A percentile compares a stretch with the other conserved stretches of the same genome.
phyloP scores from a whole-genome alignment of 164 flowering plant genomes.

The Annona squamosa region DNA sequence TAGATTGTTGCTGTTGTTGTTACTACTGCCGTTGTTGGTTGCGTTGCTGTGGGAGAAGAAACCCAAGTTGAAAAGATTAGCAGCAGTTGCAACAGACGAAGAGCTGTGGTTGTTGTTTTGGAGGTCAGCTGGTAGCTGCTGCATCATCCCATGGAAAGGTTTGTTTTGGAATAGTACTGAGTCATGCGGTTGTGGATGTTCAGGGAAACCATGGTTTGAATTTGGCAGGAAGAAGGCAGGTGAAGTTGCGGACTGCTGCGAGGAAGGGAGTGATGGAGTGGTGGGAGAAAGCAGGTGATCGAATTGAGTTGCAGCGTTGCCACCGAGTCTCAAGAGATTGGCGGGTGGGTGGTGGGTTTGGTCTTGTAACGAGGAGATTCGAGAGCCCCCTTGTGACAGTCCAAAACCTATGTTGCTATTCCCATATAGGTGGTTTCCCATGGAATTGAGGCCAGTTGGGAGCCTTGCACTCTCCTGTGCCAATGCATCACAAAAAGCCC shows the following conservation, averaged over 20 bases:
- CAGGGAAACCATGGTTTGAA: slow-evolving; percentile 30
- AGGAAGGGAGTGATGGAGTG: slow-evolving; percentile 21
- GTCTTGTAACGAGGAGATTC: slow-evolving; percentile 32
- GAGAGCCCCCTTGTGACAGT: slow-evolving; percentile 41
- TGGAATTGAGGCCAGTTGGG: slow-evolving; percentile 41
- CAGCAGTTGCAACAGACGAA: slow-evolving; percentile 16
- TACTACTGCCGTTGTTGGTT: slow-evolving; percentile 17
- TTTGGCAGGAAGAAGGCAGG: slow-evolving; percentile 30
- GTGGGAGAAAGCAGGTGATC: slow-evolving; percentile 36
- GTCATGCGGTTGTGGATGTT: slow-evolving; percentile 28
- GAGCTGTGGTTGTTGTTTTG: slow-evolving; percentile 26
- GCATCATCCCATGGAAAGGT: slow-evolving; percentile 54
- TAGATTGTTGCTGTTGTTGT: slow-evolving; percentile 18
- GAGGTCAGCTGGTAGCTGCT: slow-evolving; percentile 39
- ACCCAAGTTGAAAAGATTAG: slow-evolving; percentile 48
- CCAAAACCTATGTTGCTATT: slow-evolving; percentile 41
- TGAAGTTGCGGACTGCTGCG: slow-evolving; percentile 14
- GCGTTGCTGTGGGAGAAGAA: slow-evolving; percentile 37
- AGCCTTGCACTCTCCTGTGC: slow-evolving; percentile 80
- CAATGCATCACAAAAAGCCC: slow-evolving; percentile 90
- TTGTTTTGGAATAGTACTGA: slow-evolving; percentile 25
- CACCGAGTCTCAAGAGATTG: slow-evolving; percentile 42
- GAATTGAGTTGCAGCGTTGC: slow-evolving; percentile 26
- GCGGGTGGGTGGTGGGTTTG: slow-evolving; percentile 27
- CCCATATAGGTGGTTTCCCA: slow-evolving; percentile 54